Percentiles rank a stretch among this genome's conserved stretches.
These are phyloP conservation scores for Ramularia endophylla DNA, from an alignment of 2,329 filamentous ascomycete genomes.

Conservation along the genomic window DNA sequence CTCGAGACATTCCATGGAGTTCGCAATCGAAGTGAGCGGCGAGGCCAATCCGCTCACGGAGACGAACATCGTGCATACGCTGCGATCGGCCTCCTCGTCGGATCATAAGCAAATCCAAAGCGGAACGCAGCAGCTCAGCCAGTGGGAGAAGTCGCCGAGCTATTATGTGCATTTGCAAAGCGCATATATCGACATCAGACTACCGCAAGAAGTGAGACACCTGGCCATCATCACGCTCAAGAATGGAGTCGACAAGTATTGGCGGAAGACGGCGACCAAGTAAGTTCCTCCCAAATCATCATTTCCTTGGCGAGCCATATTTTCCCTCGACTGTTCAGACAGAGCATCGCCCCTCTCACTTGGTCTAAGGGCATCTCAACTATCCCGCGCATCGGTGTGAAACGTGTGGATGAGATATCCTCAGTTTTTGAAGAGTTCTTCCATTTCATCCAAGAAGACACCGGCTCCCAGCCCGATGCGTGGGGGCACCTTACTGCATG, in stretches of 20 bases:
- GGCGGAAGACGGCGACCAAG: constrained; percentile 73
- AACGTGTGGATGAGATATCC: too few species aligned
- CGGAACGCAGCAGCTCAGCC: constrained; percentile 48
- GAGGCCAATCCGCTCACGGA: constrained; percentile 61
- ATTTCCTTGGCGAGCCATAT: too few species aligned
- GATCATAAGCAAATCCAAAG: constrained; percentile 46
- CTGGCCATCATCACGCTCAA: constrained; percentile 92
- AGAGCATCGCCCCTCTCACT: too few species aligned
- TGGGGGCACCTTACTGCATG: too few species aligned
- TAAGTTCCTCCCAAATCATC: too few species aligned
- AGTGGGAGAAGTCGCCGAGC: constrained; percentile 44
- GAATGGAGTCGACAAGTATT: constrained; percentile 93
- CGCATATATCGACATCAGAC: constrained; percentile 71
- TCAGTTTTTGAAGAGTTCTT: too few species aligned
- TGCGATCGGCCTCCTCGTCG: constrained; percentile 43
- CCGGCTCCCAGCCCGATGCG: too few species aligned
- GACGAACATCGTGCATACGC: constrained; percentile 41
- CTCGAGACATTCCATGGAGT: too few species aligned
- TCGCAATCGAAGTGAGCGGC: constrained; percentile 65
- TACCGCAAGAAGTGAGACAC: constrained; percentile 74
- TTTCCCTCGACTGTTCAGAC: too few species aligned
- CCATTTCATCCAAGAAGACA: too few species aligned
- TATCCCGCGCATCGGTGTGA: too few species aligned
- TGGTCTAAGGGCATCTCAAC: too few species aligned
- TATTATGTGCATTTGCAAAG: constrained; percentile 50